Conservation (phyloP, 371 early-diverging fungal genomes). For the Haplosporangium sp. region DNA sequence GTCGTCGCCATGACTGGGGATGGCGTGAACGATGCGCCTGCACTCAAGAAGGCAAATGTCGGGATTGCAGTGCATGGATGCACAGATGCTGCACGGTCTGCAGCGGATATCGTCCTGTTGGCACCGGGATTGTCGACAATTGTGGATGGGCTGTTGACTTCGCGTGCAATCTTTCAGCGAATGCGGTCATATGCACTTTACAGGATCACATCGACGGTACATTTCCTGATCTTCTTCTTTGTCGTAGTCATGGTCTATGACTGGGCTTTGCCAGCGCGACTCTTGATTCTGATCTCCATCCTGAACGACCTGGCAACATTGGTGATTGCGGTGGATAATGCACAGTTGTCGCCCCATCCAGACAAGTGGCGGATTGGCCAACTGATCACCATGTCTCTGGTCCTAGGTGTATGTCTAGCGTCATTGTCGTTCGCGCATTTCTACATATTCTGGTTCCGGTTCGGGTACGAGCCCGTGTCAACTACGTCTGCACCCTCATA, state of each 20-base stretch:
- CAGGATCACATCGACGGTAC: constrained; percentile 90
- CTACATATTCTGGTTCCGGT: constrained; percentile 56
- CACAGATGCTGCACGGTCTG: constrained; percentile 91
- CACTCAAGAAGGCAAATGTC: constrained; percentile 82
- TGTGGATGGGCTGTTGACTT: constrained; percentile 81
- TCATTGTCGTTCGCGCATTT: constrained; percentile 79
- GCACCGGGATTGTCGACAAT: constrained; percentile 88
- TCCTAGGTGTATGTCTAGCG: constrained; percentile 73
- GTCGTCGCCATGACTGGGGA: constrained; percentile 92
- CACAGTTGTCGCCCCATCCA: constrained; percentile 79
- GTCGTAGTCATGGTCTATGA: constrained; percentile 72
- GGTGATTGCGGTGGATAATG: constrained; percentile 87
- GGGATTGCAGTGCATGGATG: constrained; percentile 85
- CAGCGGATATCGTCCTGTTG: constrained; percentile 90
- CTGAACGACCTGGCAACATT: constrained; percentile 88
- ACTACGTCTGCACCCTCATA: neutral
- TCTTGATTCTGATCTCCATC: constrained; percentile 82
- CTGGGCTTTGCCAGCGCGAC: constrained; percentile 74
- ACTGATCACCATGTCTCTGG: constrained; percentile 73
- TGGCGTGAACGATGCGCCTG: constrained; percentile 94
- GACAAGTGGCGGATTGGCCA: constrained; percentile 92
- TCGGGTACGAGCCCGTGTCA: constrained; percentile 14
- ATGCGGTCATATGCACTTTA: constrained; percentile 89
- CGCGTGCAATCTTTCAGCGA: constrained; percentile 89
- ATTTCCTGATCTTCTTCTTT: constrained; percentile 91